Base-by-base conservation (phyloP, 192 early-diverging fungal species). In the Cetraspora pellucida region DNA sequence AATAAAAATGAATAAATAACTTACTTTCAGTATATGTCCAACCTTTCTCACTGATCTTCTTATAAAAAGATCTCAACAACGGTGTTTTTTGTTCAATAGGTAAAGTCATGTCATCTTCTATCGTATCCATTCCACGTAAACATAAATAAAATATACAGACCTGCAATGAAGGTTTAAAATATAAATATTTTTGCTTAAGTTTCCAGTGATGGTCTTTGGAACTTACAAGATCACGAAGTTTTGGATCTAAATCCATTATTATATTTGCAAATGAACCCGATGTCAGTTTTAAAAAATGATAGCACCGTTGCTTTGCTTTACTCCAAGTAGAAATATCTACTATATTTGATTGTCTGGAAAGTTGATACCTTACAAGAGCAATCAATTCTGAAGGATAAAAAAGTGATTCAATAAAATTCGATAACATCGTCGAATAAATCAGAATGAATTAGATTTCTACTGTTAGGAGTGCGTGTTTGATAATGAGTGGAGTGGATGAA, bases 21-120 rank as follows among this genome's bases (percentile, higher is more conserved):
- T 80, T 77, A 87, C 91, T 93, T 76, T 93, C 91, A 49, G 83
- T 89, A 69, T 93, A 94, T 68, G 79, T 91, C 93, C 92, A 93
- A n/a, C 93, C 93, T 47, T 86, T 81, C 80, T 94, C 83, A 77
- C 90, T 91, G 63, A 95, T 92, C 55, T 89, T 81, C 67, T 93
- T 84, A 75, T 98, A 89, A 85, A 98, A 98, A 31, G 80, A 81
- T 73, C 91, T 82, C 78, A 99, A 85, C 30, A 97, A 63, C 14
- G 87, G 82, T 30, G 88, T 75, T 84, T 99, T 99, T 75, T 81
- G 87, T 13, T 89, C 88, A 17, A 93, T 80, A n/a, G 85, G 82
- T 57, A 99, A 85, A 21, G 93, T 94, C 96, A 99, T 97, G 77
- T 99, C 98, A 85, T 99, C 98, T 84, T 99, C 97, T 73, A 99